These are phyloP conservation scores for Rhizodiscina lignyota DNA, from an alignment of 495 filamentous ascomycete genomes.

Conservation along the genomic window DNA sequence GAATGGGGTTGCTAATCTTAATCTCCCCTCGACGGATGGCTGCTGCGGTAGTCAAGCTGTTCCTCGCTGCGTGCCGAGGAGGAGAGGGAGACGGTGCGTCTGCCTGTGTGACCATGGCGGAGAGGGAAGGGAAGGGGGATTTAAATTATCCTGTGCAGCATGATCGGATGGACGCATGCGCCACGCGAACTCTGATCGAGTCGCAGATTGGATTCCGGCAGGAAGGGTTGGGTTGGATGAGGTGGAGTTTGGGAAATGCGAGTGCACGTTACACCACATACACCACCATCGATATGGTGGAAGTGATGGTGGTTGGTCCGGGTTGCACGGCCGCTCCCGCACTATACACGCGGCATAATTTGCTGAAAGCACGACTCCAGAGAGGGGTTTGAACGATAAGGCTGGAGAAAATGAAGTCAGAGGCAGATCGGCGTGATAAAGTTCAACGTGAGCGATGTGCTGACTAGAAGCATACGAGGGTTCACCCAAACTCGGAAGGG, in stretches of 20 bases:
- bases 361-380: background rate
- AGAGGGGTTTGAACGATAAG: background rate
- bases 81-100: constrained; percentile 7
- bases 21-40: constrained; percentile 19
- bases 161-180: background rate
- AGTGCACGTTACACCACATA: background rate
- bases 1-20: constrained; percentile 19
- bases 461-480: no score
- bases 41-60: constrained; percentile 13
- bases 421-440: no score
- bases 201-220: background rate
- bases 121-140: background rate
- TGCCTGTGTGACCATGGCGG: constrained; percentile 9
- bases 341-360: background rate
- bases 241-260: background rate
- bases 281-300: background rate
- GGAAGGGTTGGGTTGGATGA: background rate
- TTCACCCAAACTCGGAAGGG: no score
- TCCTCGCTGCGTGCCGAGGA: constrained; percentile 6
- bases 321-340: background rate
- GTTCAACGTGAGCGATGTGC: no score
- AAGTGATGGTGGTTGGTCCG: background rate
- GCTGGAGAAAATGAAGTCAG: no score
- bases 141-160: background rate
- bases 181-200: background rate